These are phyloP conservation scores for Beauveria brongniartii DNA, from an alignment of 2,329 filamentous ascomycete species.

Conservation along the genomic window DNA sequence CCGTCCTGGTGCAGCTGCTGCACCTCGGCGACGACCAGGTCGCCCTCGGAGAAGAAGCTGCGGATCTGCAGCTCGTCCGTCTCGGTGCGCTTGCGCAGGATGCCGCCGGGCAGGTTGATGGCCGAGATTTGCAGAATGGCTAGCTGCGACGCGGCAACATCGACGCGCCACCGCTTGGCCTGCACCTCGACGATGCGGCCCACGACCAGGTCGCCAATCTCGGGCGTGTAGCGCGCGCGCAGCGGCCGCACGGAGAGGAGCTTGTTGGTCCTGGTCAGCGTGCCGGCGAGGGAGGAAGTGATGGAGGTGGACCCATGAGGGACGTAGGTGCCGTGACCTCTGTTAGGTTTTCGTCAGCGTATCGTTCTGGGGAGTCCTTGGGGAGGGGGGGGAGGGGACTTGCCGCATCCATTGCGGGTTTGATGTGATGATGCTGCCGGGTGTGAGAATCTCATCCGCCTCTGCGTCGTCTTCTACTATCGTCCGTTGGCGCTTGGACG, in stretches of 20 bases:
- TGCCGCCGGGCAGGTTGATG: conserved; percentile 92
- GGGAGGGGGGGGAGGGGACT: conserved; percentile 12
- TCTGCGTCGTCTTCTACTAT: conserved; percentile 18
- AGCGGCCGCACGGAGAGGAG: conserved; percentile 85
- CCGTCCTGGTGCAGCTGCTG: conserved; percentile 84
- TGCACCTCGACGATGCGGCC: conserved; percentile 95
- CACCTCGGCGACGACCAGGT: conserved; percentile 89
- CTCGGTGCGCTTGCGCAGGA: conserved; percentile 81
- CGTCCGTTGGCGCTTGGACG: conserved; percentile 30
- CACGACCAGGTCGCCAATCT: conserved; percentile 92
- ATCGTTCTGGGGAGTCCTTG: background rate
- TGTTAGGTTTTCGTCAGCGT: conserved; percentile 23
- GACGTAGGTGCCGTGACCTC: conserved; percentile 88
- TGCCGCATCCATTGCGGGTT: conserved; percentile 96
- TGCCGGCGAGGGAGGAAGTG: conserved; percentile 83
- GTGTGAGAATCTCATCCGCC: conserved; percentile 63
- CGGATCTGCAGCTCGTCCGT: conserved; percentile 96
- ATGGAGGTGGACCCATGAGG: conserved; percentile 58
- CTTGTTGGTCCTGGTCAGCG: conserved; percentile 90
- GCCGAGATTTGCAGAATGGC: conserved; percentile 77
- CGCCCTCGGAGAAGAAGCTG: conserved; percentile 93
- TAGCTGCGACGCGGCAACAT: conserved; percentile 80
- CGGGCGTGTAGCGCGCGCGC: conserved; percentile 85
- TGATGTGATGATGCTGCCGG: conserved; percentile 78
- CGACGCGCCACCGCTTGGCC: conserved; percentile 85